A percentile compares a stretch with the other conserved stretches of the same genome.
Conservation (phyloP, 805 yeast genomes). For the Zygotorulaspora chibaensis region DNA sequence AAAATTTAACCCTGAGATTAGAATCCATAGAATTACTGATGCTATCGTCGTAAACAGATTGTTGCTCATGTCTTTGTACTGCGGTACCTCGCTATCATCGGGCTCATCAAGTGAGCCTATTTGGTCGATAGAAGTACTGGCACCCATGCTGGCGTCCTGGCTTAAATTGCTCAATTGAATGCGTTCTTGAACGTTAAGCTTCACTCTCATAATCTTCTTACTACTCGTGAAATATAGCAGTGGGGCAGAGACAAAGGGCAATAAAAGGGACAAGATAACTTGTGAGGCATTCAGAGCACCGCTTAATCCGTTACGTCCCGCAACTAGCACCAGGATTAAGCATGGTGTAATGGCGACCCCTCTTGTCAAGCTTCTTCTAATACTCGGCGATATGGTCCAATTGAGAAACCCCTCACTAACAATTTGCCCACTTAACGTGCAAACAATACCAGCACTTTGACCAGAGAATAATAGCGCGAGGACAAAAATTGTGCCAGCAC, state of each 20-base stretch:
- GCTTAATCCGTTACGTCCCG: constrained; percentile 80
- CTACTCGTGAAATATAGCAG: constrained; percentile 74
- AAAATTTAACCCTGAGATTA: constrained; percentile 63
- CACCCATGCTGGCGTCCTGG: not conserved
- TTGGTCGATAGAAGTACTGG: not conserved
- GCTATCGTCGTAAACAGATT: constrained; percentile 44
- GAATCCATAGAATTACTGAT: constrained; percentile 62
- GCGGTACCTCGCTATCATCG: constrained; percentile 6
- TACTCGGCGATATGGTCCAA: constrained; percentile 77
- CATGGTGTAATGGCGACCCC: constrained; percentile 85
- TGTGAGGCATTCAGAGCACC: constrained; percentile 78
- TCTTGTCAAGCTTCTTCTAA: constrained; percentile 76
- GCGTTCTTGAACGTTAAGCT: constrained; percentile 18
- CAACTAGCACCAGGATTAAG: constrained; percentile 61
- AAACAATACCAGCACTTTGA: constrained; percentile 92
- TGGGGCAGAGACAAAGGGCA: constrained; percentile 89
- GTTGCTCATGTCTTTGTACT: constrained; percentile 41
- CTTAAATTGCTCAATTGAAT: not conserved
- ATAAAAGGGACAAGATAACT: constrained; percentile 70
- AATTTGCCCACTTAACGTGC: constrained; percentile 92
- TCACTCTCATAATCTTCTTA: constrained; percentile 62
- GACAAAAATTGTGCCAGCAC: constrained; percentile 81
- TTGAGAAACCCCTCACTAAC: constrained; percentile 85
- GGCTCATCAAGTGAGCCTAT: not conserved
- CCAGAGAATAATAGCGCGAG: constrained; percentile 83